Percentiles rank a stretch among this genome's conserved stretches.
Conservation (phyloP, 768 basidiomycete species). For the Rhodotorula kratochvilovae region DNA sequence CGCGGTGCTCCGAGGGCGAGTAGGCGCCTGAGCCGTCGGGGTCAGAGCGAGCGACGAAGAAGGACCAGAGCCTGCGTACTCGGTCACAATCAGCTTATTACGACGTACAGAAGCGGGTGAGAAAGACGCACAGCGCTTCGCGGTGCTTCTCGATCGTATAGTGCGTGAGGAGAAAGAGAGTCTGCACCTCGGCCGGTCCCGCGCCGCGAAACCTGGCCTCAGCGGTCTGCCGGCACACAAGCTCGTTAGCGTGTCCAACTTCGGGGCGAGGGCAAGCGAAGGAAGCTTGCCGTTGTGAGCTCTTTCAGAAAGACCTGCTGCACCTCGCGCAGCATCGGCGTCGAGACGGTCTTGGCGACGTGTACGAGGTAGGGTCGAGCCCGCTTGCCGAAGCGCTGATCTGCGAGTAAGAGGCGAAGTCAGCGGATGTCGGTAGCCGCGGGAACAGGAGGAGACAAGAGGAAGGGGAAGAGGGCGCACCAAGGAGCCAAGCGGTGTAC, state of each 20-base stretch:
- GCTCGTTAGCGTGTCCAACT: slow-evolving; percentile 48
- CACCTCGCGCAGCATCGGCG: slow-evolving; percentile 48
- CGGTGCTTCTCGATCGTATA: slow-evolving; percentile 40
- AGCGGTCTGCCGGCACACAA: slow-evolving; percentile 49
- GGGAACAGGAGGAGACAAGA: neutral
- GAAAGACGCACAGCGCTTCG: slow-evolving; percentile 26
- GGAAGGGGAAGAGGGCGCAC: slow-evolving; percentile 2
- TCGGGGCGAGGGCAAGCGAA: slow-evolving; percentile 41
- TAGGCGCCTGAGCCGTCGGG: slow-evolving; percentile 11
- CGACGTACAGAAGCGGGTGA: too few relatives aligned
- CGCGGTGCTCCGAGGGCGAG: slow-evolving; percentile 26
- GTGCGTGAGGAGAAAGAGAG: slow-evolving; percentile 24
- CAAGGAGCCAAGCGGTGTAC: slow-evolving; percentile 48
- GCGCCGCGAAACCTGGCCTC: slow-evolving; percentile 39
- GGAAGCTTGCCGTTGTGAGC: slow-evolving; percentile 47
- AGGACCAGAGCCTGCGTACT: slow-evolving; percentile 35
- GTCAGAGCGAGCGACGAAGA: slow-evolving; percentile 20
- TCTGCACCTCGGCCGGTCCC: slow-evolving; percentile 18
- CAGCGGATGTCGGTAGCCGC: neutral
- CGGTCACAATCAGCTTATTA: too few relatives aligned
- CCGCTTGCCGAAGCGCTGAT: slow-evolving; percentile 51
- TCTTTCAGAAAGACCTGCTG: slow-evolving; percentile 46
- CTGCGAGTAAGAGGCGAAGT: slow-evolving; percentile 2
- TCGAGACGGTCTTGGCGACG: slow-evolving; percentile 49
- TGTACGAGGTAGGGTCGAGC: slow-evolving; percentile 51